Evolutionary conservation across 768 basidiomycete species (phyloP), one percentile per base, ranked within the genome.

Genomic region (Hygrophorus pudorinus): DNA sequence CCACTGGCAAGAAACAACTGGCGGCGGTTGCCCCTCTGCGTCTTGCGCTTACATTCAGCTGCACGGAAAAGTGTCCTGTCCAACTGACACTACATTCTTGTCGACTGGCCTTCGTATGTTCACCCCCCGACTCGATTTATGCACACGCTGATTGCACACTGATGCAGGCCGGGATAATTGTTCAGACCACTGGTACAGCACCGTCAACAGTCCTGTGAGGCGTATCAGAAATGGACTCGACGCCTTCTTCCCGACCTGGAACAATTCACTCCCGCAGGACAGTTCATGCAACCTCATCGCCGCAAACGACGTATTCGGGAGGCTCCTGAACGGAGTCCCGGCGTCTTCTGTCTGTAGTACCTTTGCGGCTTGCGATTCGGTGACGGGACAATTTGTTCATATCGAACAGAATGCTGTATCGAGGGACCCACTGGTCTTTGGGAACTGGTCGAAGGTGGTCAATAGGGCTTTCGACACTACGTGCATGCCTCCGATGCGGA

Each of bases 1-100:
- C 37, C 53, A 53, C 7, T 73, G 71, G 71, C 70, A 73, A 46
- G 52, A 57, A 7, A 42, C 42, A 8, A 51, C 59, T 21, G 62
- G 58, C 3, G 70, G 71, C 2, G 71, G 71, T 5, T 73, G 71
- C 45, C 61, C 64, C 0, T 46, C 61, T 0, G 42, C 57, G 3
- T 59, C 62, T 0, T 73, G 73, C 35, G 71, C 65, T 4, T 73
- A 66, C 38, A 59, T 73, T 16, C 72, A 75, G 42, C 49, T 75
- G 27, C 72, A 75, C 36, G 73, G 70, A 2, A 75, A 75, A 55
- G 63, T 53, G 0, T 27, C 51, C 3, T 75, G 73, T 46, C 41
- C 54, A 0, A 49, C 42, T 0, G 71, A 72, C 40, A 59, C 63
- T 1, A 58, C 70, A 2, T 73, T 75, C 53, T 51, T 74, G 2